Evolutionary conservation across 2,329 filamentous ascomycete genomes (phyloP).

Genomic region (Nemania sp.): DNA sequence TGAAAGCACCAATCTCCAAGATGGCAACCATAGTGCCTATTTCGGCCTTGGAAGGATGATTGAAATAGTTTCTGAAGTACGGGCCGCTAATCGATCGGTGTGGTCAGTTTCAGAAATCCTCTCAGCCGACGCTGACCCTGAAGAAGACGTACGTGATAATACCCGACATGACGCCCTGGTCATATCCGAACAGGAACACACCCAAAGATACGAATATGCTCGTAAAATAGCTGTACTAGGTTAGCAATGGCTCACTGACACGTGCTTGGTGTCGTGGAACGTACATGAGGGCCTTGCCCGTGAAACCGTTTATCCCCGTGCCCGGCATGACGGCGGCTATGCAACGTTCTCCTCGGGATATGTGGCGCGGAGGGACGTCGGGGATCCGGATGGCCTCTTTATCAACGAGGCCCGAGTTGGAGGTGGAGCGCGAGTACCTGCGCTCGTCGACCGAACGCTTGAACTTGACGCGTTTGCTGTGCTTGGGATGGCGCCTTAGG

Average conservation of each 20-base stretch:
- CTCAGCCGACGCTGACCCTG: not conserved
- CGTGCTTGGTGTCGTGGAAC: conserved; percentile 30
- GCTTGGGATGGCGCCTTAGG: conserved; percentile 49
- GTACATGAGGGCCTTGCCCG: conserved; percentile 92
- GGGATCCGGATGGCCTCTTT: conserved; percentile 86
- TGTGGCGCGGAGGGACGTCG: conserved; percentile 62
- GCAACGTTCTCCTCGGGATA: conserved; percentile 69
- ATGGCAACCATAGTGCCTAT: conserved; percentile 98
- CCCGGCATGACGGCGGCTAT: conserved; percentile 86
- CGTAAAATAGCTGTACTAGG: conserved; percentile 76
- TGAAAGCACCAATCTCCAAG: conserved; percentile 88
- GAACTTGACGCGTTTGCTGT: conserved; percentile 70
- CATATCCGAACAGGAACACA: conserved; percentile 87
- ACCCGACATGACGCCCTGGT: conserved; percentile 86
- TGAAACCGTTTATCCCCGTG: conserved; percentile 82
- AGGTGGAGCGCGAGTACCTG: conserved; percentile 41
- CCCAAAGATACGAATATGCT: conserved; percentile 87
- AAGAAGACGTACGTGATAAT: conserved; percentile 61
- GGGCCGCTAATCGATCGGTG: conserved; percentile 61
- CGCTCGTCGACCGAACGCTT: conserved; percentile 51
- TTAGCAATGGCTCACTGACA: conserved; percentile 14
- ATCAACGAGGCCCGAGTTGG: conserved; percentile 51
- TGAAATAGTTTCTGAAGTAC: conserved; percentile 90
- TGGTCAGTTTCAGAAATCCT: conserved; percentile 22
- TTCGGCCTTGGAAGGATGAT: conserved; percentile 82